These are phyloP conservation scores for Hebeloma cylindrosporum DNA, from an alignment of 768 basidiomycete species.

Conservation along the genomic window DNA sequence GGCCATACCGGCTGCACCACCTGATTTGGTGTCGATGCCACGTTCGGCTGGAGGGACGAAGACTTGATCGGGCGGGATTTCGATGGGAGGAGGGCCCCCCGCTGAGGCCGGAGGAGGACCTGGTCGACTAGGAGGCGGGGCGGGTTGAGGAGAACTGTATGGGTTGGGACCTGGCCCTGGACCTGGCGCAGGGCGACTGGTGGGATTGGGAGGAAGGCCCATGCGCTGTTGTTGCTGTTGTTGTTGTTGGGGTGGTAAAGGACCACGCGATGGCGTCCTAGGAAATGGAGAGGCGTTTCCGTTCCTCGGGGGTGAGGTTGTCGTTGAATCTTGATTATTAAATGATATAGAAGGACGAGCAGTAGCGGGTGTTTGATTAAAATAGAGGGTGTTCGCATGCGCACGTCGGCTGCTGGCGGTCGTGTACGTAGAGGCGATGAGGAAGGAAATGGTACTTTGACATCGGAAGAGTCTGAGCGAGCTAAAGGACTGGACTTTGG, in stretches of 20 bases:
- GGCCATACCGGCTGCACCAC: constrained; percentile 85
- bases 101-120: background rate
- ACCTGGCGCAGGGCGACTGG: constrained; percentile 8
- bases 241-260: no score
- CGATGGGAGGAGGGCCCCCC: background rate
- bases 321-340: constrained; percentile 10
- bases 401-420: constrained; percentile 19
- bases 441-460: constrained; percentile 1
- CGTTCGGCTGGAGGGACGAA: constrained; percentile 30
- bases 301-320: constrained; percentile 5
- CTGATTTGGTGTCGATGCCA: constrained; percentile 66
- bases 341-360: constrained; percentile 23
- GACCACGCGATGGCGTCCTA: constrained; percentile 3
- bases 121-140: constrained; percentile 1
- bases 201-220: constrained; percentile 7
- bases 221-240: no score
- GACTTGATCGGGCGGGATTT: constrained; percentile 6
- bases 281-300: constrained; percentile 13
- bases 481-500: constrained; percentile 39
- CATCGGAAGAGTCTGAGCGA: constrained; percentile 19
- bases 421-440: constrained; percentile 25
- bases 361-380: constrained; percentile 22
- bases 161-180: background rate
- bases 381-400: constrained; percentile 17
- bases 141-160: background rate